Base-by-base conservation (phyloP, 305 asterid species). In the Fraxinus velutina region DNA sequence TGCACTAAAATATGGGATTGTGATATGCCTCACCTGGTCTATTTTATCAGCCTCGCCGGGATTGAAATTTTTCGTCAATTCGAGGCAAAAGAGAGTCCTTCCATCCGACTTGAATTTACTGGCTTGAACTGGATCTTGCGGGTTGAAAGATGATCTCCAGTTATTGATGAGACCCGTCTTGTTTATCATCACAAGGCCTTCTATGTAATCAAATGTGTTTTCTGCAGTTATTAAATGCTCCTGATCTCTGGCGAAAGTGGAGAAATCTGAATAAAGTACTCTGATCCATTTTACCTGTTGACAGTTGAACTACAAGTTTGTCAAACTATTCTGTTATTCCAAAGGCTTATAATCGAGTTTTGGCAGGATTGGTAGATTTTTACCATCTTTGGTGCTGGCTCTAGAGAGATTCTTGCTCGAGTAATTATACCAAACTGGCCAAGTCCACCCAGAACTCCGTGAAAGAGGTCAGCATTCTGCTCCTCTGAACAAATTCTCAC, bases 341-440 rank as follows among this genome's bases (percentile, higher is more conserved):
- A 19, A 73, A 39, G 13, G 21, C 39, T 72, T 74, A 44, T 50
- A 62, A 29, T 2, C n/a, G n/a, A n/a, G 15, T 6, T 44, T 78
- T 77, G 83, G 33, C 72, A n/a, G 37, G 50, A n/a, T n/a, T n/a
- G n/a, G 27, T 22, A 19, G 2, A 10, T 36, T 50, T 50, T 83
- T 90, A 94, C 98, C 98, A 82, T 91, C 77, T 88, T 84, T 29
- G 99, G 98, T 52, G 98, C 97, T 60, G 97, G 91, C 81, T 95
- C 97, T 6, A 92, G 86, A 8, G 94, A 81, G 81, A 93, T 95
- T 87, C 97, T 90, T 78, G 98, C 98, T 81, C 87, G 87, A 73
- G 97, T 93, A 82, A 92, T 95, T 22, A 95, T 87, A 22, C 98
- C 98, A 79, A 92, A 95, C 85, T 95, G 98, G 33, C 98, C 98